phyloP scores from a whole-genome alignment of 345 rosid genomes.

The Angophora floribunda region DNA sequence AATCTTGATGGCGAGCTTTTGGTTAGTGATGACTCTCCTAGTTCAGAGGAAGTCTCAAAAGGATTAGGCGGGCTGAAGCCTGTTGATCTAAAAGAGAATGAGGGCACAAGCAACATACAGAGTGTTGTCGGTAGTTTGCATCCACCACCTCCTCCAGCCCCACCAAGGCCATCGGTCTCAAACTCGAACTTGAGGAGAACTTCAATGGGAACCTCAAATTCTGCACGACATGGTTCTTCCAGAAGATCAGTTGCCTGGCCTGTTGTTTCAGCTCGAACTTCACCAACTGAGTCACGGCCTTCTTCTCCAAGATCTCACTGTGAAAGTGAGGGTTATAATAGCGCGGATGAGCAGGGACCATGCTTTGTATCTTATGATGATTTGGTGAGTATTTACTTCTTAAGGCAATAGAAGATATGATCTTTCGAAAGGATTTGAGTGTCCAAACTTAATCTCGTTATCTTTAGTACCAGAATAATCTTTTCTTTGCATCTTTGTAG shows the following conservation, averaged over 20 bases:
- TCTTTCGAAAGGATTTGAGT: background rate
- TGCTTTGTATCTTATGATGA: slow-evolving; percentile 61
- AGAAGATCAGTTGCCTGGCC: slow-evolving; percentile 75
- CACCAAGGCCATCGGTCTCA: slow-evolving; percentile 48
- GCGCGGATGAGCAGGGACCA: slow-evolving; percentile 94
- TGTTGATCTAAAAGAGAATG: slow-evolving; percentile 41
- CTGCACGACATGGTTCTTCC: slow-evolving; percentile 47
- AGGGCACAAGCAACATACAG: slow-evolving; percentile 34
- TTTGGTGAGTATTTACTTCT: slow-evolving; percentile 32
- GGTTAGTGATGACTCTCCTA: slow-evolving; percentile 22
- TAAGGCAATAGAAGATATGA: background rate
- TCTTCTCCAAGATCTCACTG: slow-evolving; percentile 94
- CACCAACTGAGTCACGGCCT: slow-evolving; percentile 83
- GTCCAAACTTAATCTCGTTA: background rate
- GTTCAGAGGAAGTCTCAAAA: slow-evolving; percentile 13
- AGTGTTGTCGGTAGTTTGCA: slow-evolving; percentile 28
- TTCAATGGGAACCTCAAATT: slow-evolving; percentile 36
- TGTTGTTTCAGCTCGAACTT: slow-evolving; percentile 63
- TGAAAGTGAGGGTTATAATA: slow-evolving; percentile 92
- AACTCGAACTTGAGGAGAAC: slow-evolving; percentile 44
- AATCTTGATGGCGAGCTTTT: slow-evolving; percentile 19
- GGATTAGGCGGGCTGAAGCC: slow-evolving; percentile 29
- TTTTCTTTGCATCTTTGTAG: background rate
- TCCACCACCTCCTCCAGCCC: slow-evolving; percentile 84
- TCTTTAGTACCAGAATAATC: background rate